Evolutionary conservation across 768 basidiomycete genomes (phyloP).

Genomic region (Lactarius psammicola): DNA sequence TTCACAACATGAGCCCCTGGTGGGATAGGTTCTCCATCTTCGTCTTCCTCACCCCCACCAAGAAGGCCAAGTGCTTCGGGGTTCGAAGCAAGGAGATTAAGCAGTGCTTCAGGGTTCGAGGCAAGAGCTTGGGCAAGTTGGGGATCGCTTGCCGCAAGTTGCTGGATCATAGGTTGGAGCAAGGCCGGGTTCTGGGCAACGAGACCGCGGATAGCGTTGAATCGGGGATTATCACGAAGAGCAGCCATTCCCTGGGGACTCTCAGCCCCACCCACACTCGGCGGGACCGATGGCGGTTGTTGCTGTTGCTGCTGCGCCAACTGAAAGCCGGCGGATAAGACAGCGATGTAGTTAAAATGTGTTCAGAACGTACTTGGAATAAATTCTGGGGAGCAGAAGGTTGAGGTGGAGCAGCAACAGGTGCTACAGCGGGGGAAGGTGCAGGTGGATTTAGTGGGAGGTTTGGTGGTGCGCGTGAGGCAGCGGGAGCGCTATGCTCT

Average conservation of each 20-base stretch:
- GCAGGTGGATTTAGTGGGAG: constrained; percentile 34
- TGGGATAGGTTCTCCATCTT: constrained; percentile 35
- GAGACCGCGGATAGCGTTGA: constrained; percentile 48
- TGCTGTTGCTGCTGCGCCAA: constrained; percentile 68
- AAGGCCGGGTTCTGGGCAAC: constrained; percentile 74
- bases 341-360: neutral
- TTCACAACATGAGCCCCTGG: constrained; percentile 64
- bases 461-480: constrained; percentile 35
- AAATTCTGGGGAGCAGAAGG: constrained; percentile 69
- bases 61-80: constrained; percentile 72
- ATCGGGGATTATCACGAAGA: constrained; percentile 60
- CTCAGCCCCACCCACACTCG: constrained; percentile 37
- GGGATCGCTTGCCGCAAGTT: constrained; percentile 74
- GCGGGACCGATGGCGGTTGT: constrained; percentile 35
- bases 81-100: constrained; percentile 63
- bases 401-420: constrained; percentile 38
- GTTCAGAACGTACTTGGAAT: constrained; percentile 61
- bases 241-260: constrained; percentile 47
- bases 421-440: constrained; percentile 37
- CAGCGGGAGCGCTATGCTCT: constrained; percentile 44
- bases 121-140: constrained; percentile 65
- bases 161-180: constrained; percentile 80
- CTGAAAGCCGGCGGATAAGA: constrained; percentile 36
- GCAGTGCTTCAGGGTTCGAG: constrained; percentile 67
- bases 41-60: constrained; percentile 45